Evolutionary conservation across 2,329 filamentous ascomycete species (phyloP), one percentile per base, ranked within the genome.

Genomic region (Fusarium pseudocircinatum): DNA sequence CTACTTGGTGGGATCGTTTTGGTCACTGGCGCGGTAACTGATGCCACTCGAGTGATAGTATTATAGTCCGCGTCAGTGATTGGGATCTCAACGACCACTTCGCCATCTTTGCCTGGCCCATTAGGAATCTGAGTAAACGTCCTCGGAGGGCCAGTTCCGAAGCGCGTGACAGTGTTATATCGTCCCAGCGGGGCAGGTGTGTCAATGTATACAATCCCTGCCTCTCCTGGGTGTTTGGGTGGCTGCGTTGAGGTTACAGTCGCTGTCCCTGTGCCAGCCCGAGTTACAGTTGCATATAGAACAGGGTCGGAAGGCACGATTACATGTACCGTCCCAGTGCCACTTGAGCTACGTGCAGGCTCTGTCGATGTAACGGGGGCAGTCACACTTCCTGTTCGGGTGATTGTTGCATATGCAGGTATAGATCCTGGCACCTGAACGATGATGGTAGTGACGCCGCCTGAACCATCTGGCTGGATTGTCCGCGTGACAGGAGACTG

Each of bases 251-350:
- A 61, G 0, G 63, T 67, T 2, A 61, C 40, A 1, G 46, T 42
- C 3, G 4, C 13, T 0, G 63, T 53, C 4, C 63, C 65, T 2
- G 63, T 67, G 0, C 65, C 54, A 12, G 13, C 24, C 0, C 63
- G 65, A 20, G 54, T 68, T 3, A 68, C 9, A 6, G 65, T 68
- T 7, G 13, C 47, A 28, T 68, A 68, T 7, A 39, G 14, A 10
- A 28, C 11, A 2, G 56, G 30, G 1, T 43, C 20, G 0, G 63
- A 61, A 6, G 65, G 26, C 4, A 61, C 12, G 2, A 53, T 6
- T 1, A 68, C 7, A 13, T 20, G 6, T 0, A 67, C 54, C 1
- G 46, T 68, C 0, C 46, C 40, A 2, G 63, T 53, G 2, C 24
- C 40, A 1, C 34, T 24, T 3, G 65, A 28, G n/a, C 18, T 49